Evolutionary conservation across 2,329 filamentous ascomycete species (phyloP).

Genomic region (Cadophora malorum): DNA sequence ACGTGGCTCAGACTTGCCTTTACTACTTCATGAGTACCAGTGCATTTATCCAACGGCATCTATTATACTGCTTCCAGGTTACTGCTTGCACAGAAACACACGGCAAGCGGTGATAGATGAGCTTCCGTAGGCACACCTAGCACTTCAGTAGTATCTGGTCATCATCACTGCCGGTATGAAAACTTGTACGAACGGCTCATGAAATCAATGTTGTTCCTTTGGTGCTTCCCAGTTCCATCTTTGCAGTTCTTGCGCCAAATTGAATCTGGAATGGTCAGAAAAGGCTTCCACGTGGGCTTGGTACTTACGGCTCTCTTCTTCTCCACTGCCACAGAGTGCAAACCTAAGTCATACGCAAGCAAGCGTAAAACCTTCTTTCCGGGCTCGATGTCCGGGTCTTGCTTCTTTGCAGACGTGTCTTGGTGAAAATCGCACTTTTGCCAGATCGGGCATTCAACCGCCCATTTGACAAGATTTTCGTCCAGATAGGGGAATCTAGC

Average conservation of each 20-base stretch:
- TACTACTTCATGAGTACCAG: constrained; percentile 46
- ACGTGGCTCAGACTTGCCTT: constrained; percentile 70
- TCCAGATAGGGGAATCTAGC: constrained; percentile 91
- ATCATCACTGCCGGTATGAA: constrained; percentile 65
- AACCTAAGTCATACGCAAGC: constrained; percentile 75
- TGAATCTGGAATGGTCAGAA: constrained; percentile 64
- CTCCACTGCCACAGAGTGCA: constrained; percentile 76
- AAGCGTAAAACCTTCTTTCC: constrained; percentile 84
- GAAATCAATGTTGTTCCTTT: constrained; percentile 71
- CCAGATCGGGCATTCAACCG: constrained; percentile 75
- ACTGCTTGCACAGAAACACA: constrained; percentile 56
- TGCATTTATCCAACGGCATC: constrained; percentile 38
- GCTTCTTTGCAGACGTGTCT: constrained; percentile 36
- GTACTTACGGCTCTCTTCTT: constrained; percentile 85
- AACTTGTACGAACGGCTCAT: constrained; percentile 41
- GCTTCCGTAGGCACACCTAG: constrained; percentile 41
- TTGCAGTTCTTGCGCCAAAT: constrained; percentile 82
- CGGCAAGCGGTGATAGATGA: constrained; percentile 41
- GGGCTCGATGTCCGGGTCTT: constrained; percentile 63
- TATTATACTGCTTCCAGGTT: constrained; percentile 47
- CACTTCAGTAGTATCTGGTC: constrained; percentile 78
- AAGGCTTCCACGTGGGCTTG: background rate
- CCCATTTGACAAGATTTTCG: constrained; percentile 83
- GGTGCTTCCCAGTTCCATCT: constrained; percentile 74
- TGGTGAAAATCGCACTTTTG: constrained; percentile 85